Evolutionary conservation across 345 rosid species (phyloP), one percentile per base, ranked within the genome.

Genomic region (Melaleuca alternifolia): DNA sequence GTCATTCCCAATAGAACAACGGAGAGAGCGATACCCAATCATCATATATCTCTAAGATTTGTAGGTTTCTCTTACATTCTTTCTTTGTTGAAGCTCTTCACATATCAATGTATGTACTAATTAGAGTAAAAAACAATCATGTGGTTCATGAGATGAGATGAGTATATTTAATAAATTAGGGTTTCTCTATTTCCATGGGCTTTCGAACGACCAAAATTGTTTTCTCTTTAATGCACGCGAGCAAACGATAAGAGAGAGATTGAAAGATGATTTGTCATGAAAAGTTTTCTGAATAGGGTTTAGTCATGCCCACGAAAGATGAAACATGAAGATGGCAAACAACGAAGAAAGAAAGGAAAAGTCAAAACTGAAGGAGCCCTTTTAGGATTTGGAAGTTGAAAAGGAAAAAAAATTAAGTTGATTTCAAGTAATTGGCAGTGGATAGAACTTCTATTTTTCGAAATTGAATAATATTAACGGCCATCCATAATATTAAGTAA

Each of bases 41-140:
- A 56, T 59, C 13, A 46, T 48, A 84, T 84, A 86, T 41, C 11
- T 50, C 85, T 7, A 82, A 82, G 56, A 81, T 86, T 44, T 20
- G 48, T n/a, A 79, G 87, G 84, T 41, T 86, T 86, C 14, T 81
- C 77, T 30, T 46, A 79, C 75, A 71, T 87, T 51, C 85, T 83
- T 46, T 52, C 65, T 28, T 4, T 41, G 87, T 77, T 54, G 41
- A 76, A 54, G 84, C 54, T 86, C 46, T 86, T 86, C 76, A 81
- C 10, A 81, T 28, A 30, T 56, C 12, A 33, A 28, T 46, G 75
- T 50, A 50, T 51, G 82, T 24, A 50, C 41, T 41, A 41, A 41
- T 41, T 41, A 41, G 2, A 41, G 41, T 41, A 41, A 41, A 41
- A 41, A 41, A 41, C 2, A 41, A 41, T 41, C 41, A 41, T 41